phyloP scores from a whole-genome alignment of 257 asterid genomes.

The Datura wrightii region DNA sequence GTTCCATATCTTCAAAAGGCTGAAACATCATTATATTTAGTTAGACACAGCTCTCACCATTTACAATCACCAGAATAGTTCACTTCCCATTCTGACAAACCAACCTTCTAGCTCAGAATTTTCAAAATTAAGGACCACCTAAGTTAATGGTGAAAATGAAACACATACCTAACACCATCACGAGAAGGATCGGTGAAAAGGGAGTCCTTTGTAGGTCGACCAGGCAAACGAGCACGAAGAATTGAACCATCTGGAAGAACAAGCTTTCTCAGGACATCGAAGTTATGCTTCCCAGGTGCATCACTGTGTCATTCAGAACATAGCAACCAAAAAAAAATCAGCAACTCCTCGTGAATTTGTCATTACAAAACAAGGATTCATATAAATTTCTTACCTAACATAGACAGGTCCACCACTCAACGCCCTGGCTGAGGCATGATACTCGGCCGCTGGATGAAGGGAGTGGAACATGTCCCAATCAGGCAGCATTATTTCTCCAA shows the following conservation, averaged over 20 bases:
- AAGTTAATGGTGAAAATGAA: background rate
- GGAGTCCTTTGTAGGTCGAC: slow-evolving; percentile 92
- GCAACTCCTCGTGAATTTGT: background rate
- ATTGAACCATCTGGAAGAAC: slow-evolving; percentile 83
- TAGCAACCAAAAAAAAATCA: background rate
- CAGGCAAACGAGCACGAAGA: slow-evolving; percentile 86
- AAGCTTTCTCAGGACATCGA: slow-evolving; percentile 77
- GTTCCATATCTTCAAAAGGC: slow-evolving; percentile 91
- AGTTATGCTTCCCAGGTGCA: slow-evolving; percentile 92
- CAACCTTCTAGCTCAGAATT: background rate
- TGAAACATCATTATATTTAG: slow-evolving; percentile 32
- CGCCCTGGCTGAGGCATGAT: slow-evolving; percentile 83
- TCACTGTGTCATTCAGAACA: slow-evolving; percentile 57
- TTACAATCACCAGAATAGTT: background rate
- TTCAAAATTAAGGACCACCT: background rate
- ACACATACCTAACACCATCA: slow-evolving; percentile 78
- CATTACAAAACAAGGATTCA: background rate
- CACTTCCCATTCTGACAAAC: background rate
- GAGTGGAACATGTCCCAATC: slow-evolving; percentile 98
- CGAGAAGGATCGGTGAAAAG: slow-evolving; percentile 91
- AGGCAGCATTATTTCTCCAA: slow-evolving; percentile 79
- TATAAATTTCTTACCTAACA: slow-evolving; percentile 57
- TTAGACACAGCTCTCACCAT: slow-evolving; percentile 31
- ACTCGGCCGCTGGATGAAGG: slow-evolving; percentile 86
- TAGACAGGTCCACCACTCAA: slow-evolving; percentile 87